These are phyloP conservation scores for Biscogniauxia mediterranea DNA, from an alignment of 2,329 filamentous ascomycete genomes.

Conservation along the genomic window DNA sequence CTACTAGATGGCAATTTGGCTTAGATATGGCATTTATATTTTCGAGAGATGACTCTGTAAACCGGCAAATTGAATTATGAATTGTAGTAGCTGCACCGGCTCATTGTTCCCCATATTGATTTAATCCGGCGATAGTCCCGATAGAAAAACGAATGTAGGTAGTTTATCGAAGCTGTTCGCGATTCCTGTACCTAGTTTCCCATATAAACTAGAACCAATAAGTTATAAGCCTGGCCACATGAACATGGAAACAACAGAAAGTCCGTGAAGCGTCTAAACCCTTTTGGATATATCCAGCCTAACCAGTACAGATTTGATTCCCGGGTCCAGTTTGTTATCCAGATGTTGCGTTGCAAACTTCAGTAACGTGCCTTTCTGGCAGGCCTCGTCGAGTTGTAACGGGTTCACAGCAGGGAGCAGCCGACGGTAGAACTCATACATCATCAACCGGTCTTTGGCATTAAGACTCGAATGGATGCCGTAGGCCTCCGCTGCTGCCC, in stretches of 20 bases:
- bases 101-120: no score
- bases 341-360: not conserved
- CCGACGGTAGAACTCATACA: not conserved
- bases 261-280: not conserved
- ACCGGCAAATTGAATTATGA: not conserved
- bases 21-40: not conserved
- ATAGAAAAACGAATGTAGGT: no score
- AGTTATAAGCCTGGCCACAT: no score
- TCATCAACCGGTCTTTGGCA: not conserved
- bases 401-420: not conserved
- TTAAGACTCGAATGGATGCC: not conserved
- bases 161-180: no score
- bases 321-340: not conserved
- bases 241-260: no score
- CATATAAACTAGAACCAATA: no score
- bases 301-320: not conserved
- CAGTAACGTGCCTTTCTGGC: not conserved
- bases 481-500: not conserved
- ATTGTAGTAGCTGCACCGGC: no score
- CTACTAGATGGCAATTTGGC: slow-evolving; percentile 5
- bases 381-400: not conserved
- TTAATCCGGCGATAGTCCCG: no score
- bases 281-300: not conserved
- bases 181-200: no score
- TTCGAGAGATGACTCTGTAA: not conserved